Base-by-base conservation (phyloP, 129 eudicot species). In the Helianthus tuberosus region DNA sequence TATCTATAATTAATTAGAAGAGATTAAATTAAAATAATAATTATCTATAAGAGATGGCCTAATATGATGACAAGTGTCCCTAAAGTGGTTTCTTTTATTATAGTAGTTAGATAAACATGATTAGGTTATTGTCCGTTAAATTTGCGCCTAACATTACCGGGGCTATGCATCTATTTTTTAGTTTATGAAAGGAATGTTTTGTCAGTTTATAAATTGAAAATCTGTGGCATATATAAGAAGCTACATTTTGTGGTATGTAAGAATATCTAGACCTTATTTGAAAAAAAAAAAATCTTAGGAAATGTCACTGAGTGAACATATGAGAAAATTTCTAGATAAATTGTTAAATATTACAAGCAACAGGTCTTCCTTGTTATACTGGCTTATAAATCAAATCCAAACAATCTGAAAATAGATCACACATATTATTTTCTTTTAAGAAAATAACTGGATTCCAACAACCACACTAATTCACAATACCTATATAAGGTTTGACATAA, bases 141-240 rank as follows among this genome's bases (percentile, higher is more conserved):
- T 57, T 23, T 57, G 20, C 63, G 36, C 36, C 6, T 55, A 57
- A 57, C 9, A 57, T 25, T 4, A 39, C 64, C 67, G 1, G 11
- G 44, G 3, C 27, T 71, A 55, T 23, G 66, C 29, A 57, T 39
- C 66, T 25, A 20, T 20, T 38, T 20, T 39, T 41, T 20, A n/a
- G n/a, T n/a, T n/a, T n/a, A n/a, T n/a, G n/a, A n/a, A n/a, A n/a
- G n/a, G n/a, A n/a, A n/a, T n/a, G n/a, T n/a, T n/a, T n/a, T n/a
- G n/a, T n/a, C n/a, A n/a, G n/a, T n/a, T n/a, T n/a, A n/a, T n/a
- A n/a, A n/a, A n/a, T n/a, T n/a, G n/a, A n/a, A n/a, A n/a, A n/a
- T n/a, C 6, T 57, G 11, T 57, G 55, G 41, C 54, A 71, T 55
- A 71, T 55, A 23, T 57, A 71, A 23, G 65, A 27, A 59, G 50